Evolutionary conservation across 345 rosid genomes (phyloP).

Genomic region (Bretschneidera sinensis): DNA sequence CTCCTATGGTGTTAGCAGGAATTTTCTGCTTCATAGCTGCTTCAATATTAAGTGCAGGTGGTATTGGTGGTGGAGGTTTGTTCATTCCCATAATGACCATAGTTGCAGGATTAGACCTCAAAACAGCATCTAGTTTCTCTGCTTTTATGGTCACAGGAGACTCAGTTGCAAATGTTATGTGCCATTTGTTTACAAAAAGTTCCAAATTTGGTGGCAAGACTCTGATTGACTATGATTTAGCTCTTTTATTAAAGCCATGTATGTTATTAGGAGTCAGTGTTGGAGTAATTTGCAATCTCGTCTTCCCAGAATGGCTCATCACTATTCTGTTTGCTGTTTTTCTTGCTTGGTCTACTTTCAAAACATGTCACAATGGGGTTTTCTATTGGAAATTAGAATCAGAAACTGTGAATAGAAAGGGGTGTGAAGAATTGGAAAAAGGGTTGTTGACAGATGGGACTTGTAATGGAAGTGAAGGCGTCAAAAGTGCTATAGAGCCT

Average conservation of each 20-base stretch:
- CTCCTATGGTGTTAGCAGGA: conserved; percentile 43
- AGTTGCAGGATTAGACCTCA: conserved; percentile 67
- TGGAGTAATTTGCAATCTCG: conserved; percentile 71
- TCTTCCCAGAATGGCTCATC: conserved; percentile 86
- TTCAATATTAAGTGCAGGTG: conserved; percentile 86
- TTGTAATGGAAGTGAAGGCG: conserved; percentile 22
- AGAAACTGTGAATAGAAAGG: conserved; percentile 28
- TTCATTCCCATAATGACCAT: conserved; percentile 73
- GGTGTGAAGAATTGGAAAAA: conserved; percentile 28
- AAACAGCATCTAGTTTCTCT: conserved; percentile 73
- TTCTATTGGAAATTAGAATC: conserved; percentile 62
- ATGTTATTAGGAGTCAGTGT: conserved; percentile 84
- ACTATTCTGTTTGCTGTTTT: conserved; percentile 63
- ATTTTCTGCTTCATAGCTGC: conserved; percentile 62
- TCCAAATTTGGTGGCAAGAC: conserved; percentile 34
- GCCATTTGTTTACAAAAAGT: conserved; percentile 31
- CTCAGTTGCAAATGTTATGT: conserved; percentile 66
- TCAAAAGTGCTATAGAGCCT: conserved; percentile 29
- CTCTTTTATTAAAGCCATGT: conserved; percentile 75
- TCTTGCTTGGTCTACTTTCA: conserved; percentile 71
- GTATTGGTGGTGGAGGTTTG: conserved; percentile 88
- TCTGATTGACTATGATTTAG: conserved; percentile 64
- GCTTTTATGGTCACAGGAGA: conserved; percentile 96
- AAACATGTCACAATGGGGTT: conserved; percentile 67
- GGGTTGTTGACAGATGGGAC: conserved; percentile 20